Percentiles rank a stretch among this genome's conserved stretches.
Conservation (phyloP, 2,329 filamentous ascomycete species). For the Salinomyces thailandicus region DNA sequence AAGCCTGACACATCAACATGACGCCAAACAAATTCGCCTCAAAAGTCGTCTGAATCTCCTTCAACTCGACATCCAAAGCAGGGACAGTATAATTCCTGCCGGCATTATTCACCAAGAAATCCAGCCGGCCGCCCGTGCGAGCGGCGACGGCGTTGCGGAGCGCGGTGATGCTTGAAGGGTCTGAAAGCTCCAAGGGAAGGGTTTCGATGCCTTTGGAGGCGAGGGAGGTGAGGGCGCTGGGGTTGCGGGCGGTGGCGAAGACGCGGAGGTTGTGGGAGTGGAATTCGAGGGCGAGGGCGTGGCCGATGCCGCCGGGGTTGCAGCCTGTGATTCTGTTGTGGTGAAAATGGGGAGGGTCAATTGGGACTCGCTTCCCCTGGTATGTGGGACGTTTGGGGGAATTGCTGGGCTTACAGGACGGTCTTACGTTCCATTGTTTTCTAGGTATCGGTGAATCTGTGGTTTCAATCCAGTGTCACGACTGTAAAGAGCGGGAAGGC, state of each 20-base stretch:
- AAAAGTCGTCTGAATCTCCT: conserved; percentile 38
- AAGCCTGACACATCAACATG: conserved; percentile 48
- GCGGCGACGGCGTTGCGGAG: conserved; percentile 37
- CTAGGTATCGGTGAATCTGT: too few species aligned
- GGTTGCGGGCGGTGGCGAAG: conserved; percentile 47
- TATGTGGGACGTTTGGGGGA: not conserved
- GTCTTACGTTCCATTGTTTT: too few species aligned
- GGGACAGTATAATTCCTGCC: conserved; percentile 45
- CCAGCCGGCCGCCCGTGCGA: conserved; percentile 32
- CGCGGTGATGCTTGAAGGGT: conserved; percentile 37
- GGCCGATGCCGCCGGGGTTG: conserved; percentile 47
- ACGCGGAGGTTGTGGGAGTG: conserved; percentile 43
- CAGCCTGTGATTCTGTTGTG: conserved; percentile 27
- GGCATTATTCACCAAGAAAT: conserved; percentile 44
- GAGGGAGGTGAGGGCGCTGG: conserved; percentile 39
- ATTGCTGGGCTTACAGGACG: not conserved
- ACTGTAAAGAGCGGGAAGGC: too few species aligned
- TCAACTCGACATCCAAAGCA: conserved; percentile 44
- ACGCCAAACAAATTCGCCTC: conserved; percentile 49
- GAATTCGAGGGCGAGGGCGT: conserved; percentile 49
- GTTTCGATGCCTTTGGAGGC: conserved; percentile 44
- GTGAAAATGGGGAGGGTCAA: too few species aligned
- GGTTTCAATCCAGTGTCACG: too few species aligned
- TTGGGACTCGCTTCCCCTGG: not conserved
- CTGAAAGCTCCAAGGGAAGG: conserved; percentile 44